Base-by-base conservation (phyloP, 1,284 basidiomycete species). In the Jaminaea rosea region DNA sequence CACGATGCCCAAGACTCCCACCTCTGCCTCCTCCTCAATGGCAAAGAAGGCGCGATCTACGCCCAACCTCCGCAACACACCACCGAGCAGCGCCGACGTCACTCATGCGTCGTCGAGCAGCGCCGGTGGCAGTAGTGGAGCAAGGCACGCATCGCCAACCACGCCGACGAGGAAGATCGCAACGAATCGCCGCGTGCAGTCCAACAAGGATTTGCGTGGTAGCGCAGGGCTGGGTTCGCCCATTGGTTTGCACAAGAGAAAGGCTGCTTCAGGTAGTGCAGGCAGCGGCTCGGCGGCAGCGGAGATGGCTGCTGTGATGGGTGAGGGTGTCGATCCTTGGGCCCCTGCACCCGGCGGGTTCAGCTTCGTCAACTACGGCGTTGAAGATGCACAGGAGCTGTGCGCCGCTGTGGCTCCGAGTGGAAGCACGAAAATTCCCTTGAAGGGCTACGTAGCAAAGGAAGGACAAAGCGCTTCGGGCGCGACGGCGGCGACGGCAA, bases 291-390 rank as follows among this genome's bases (percentile, higher is more conserved):
- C 9, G 7, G 36, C 13, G 8, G 7, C 7, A 7, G 9, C 36
- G 8, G 36, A 9, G 8, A 8, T 39, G 17, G 36, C 36, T 17
- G 7, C 7, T 7, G 13, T 7, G 19, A 17, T 7, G 36, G 36
- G 36, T 17, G 19, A 19, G 15, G 21, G 21, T 7, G 15, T n/a
- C 15, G 36, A 11, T 19, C 36, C 7, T 10, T 19, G 36, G 15
- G 7, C 15, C 41, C 17, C 45, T 29, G 19, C 45, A 13, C 15
- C 27, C 10, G 26, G 21, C 23, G 26, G 32, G 27, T 49, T 71
- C 23, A 55, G 57, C 26, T 72, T 72, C 49, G 65, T 72, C 57
- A 70, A 72, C 57, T 72, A 70, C 45, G 69, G 69, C 11, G 62
- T 72, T 49, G 55, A 71, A 19, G 68, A 72, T 50, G 69, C 69